These are phyloP conservation scores for Coemansia sp. DNA, from an alignment of 192 early-diverging fungal species.

Conservation along the genomic window DNA sequence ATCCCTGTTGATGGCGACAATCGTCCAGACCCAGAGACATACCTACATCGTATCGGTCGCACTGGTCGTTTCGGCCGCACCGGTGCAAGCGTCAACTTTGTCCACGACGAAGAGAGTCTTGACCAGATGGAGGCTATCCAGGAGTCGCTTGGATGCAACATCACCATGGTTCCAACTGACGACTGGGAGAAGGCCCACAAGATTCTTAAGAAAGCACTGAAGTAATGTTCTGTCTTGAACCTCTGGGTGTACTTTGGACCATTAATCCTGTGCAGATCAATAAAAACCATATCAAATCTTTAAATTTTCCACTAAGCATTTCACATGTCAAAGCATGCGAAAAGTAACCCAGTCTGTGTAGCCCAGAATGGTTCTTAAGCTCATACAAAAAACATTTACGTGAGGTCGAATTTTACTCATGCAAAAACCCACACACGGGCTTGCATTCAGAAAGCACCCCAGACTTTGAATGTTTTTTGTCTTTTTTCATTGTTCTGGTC, in stretches of 20 bases:
- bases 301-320: no score
- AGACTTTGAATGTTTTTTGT: constrained; percentile 4
- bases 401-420: no score
- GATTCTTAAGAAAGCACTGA: constrained; percentile 78
- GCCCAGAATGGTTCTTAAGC: no score
- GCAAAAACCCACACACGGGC: background rate
- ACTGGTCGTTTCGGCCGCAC: constrained; percentile 96
- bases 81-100: constrained; percentile 94
- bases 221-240: constrained; percentile 8
- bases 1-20: constrained; percentile 70
- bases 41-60: constrained; percentile 96
- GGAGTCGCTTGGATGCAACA: constrained; percentile 73
- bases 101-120: constrained; percentile 72
- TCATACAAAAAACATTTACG: no score
- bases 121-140: constrained; percentile 83
- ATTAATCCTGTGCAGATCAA: no score
- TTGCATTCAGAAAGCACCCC: background rate
- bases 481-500: background rate
- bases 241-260: no score
- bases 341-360: no score
- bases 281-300: no score
- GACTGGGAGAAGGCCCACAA: constrained; percentile 80
- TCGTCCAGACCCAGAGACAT: constrained; percentile 87
- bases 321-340: no score
- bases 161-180: constrained; percentile 79